Conservation (phyloP, 1,284 basidiomycete species). For the Leccinum subrobustum region DNA sequence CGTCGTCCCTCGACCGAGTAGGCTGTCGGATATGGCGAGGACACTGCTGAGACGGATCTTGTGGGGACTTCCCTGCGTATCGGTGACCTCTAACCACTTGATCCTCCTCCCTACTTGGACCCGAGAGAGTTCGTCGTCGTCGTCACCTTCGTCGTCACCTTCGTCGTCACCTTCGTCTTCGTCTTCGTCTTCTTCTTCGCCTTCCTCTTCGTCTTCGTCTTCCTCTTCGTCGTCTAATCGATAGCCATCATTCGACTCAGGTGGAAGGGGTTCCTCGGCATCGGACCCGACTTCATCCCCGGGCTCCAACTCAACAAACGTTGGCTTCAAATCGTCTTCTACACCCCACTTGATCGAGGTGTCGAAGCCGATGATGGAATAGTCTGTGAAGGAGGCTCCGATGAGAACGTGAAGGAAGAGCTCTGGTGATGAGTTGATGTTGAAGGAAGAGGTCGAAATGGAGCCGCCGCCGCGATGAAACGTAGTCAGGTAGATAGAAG, state of each 20-base stretch:
- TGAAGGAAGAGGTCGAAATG: background rate
- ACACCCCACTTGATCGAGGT: background rate
- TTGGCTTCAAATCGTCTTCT: background rate
- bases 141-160: background rate
- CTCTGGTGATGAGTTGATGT: background rate
- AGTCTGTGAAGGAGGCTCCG: background rate
- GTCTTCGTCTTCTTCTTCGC: too few species aligned
- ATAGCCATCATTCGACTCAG: too few species aligned
- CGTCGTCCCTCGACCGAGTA: background rate
- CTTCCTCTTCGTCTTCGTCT: too few species aligned
- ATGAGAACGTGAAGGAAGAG: background rate
- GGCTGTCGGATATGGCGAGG: background rate
- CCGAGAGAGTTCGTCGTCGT: background rate
- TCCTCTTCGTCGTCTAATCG: too few species aligned
- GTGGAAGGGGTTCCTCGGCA: background rate
- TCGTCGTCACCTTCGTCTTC: too few species aligned
- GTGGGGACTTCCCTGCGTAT: background rate
- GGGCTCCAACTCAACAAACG: background rate
- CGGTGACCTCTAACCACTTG: background rate
- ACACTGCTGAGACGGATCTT: background rate
- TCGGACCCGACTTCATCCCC: background rate
- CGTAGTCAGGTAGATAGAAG: background rate
- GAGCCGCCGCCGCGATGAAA: background rate
- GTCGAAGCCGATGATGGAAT: background rate
- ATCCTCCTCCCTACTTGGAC: background rate